A percentile compares a stretch with the other conserved stretches of the same genome.
These are phyloP conservation scores for Thoreauomyces humboldtii DNA, from an alignment of 192 early-diverging fungal genomes.

Conservation along the genomic window DNA sequence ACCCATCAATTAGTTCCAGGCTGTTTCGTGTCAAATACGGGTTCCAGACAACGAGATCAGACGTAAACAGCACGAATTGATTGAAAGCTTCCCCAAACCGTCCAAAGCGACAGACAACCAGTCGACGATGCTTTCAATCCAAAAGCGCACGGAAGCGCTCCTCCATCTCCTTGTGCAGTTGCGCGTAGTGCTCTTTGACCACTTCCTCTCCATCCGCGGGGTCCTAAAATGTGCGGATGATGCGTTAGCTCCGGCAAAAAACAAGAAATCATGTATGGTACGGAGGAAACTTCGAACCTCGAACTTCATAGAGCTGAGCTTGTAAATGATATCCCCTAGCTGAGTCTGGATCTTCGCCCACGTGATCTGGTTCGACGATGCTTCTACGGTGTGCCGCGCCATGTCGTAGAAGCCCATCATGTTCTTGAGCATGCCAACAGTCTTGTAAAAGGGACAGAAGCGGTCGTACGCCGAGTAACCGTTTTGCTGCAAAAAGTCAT, in stretches of 20 bases:
- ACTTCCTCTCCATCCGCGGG: slow-evolving; percentile 92
- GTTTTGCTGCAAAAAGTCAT: slow-evolving; percentile 99
- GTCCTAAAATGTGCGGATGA: slow-evolving; percentile 50
- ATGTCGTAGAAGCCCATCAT: slow-evolving; percentile 96
- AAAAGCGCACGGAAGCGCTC: slow-evolving; percentile 82
- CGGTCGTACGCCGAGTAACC: slow-evolving; percentile 98
- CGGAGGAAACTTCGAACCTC: slow-evolving; percentile 49
- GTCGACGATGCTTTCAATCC: slow-evolving; percentile 42
- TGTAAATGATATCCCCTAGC: slow-evolving; percentile 92
- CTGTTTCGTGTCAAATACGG: too few relatives aligned
- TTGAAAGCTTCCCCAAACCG: too few relatives aligned
- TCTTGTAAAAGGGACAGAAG: slow-evolving; percentile 99
- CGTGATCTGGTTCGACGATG: slow-evolving; percentile 81
- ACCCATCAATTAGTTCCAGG: too few relatives aligned
- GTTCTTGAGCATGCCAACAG: slow-evolving; percentile 96
- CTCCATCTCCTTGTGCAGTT: slow-evolving; percentile 94
- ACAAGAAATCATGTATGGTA: neutral
- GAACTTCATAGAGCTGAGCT: slow-evolving; percentile 99
- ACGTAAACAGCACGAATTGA: too few relatives aligned
- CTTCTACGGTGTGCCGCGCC: slow-evolving; percentile 93
- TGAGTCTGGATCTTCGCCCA: slow-evolving; percentile 93
- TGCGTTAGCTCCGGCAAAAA: neutral
- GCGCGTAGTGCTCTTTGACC: slow-evolving; percentile 82
- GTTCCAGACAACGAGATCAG: too few relatives aligned
- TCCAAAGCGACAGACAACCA: too few relatives aligned